Base-by-base conservation (phyloP, 169 alveolate species). In the Plasmodium relictum region DNA sequence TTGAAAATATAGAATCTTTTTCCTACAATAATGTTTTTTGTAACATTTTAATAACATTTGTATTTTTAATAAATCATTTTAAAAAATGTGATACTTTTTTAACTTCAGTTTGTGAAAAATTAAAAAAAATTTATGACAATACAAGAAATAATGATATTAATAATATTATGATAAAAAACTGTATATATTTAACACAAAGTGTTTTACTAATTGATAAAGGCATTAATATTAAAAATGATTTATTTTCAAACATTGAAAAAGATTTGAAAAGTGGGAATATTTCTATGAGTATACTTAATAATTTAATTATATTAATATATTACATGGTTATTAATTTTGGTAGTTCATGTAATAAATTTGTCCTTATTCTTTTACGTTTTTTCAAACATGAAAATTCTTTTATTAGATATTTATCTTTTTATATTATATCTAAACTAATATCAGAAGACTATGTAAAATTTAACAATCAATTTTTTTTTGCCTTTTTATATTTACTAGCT, bases 321-420 rank as follows among this genome's bases (percentile, higher is more conserved):
- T 76, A 76, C 42, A 76, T 76, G 89, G 48, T 76, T 16, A 76
- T 63, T 62, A 76, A 76, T 63, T 76, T 76, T 56, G 89, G 89
- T 24, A 76, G 89, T 56, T 76, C 89, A 5, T 76, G 89, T 22
- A 76, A 76, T 66, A 76, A 76, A 48, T 76, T 76, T 76, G 89
- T 76, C 2, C 62, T 63, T 26, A 50, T 63, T 31, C 70, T 76
- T 10, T 41, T 76, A 22, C 89, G 89, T 24, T 76, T 76, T 37
- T 76, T 76, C 54, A 76, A 76, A 10, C 89, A 76, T 31, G 89
- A 76, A 39, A 76, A 76, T 45, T 63, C 78, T 14, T 76, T 76
- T 48, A 62, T 76, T 48, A 39, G 89, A n/a, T 76, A 76, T 76
- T 76, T 76, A 68, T 76, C 89, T 6, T 76, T 76, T 76, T 76